Conservation (phyloP, 2,329 filamentous ascomycete species). For the Beauveria brongniartii region DNA sequence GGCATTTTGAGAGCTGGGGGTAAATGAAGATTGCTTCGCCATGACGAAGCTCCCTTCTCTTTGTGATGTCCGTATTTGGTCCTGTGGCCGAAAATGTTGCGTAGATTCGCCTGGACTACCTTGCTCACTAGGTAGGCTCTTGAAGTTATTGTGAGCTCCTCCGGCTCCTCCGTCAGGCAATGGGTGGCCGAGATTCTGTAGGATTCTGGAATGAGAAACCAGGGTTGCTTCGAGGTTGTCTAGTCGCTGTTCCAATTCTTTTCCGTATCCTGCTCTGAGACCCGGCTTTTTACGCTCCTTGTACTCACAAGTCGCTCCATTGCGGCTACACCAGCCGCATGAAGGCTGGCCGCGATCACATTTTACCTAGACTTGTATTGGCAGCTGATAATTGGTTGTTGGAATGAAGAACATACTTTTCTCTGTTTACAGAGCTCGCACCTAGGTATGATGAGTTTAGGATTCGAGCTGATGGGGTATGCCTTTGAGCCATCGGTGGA, state of each 20-base stretch:
- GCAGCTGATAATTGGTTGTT: conserved; percentile 11
- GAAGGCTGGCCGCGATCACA: conserved; percentile 69
- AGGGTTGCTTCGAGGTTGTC: conserved; percentile 62
- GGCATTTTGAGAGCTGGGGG: conserved; percentile 36
- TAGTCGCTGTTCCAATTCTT: conserved; percentile 64
- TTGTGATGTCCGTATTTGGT: conserved; percentile 44
- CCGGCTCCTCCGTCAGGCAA: conserved; percentile 21
- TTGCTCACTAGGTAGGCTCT: conserved; percentile 46
- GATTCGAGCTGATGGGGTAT: conserved; percentile 16
- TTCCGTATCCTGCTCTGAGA: conserved; percentile 58
- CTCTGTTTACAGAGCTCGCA: conserved; percentile 74
- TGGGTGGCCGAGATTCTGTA: conserved; percentile 46
- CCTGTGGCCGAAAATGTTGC: conserved; percentile 39
- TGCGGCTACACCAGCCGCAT: conserved; percentile 60
- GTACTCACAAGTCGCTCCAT: conserved; percentile 56
- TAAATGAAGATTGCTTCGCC: conserved; percentile 48
- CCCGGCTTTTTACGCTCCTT: conserved; percentile 62
- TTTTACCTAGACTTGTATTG: conserved; percentile 46
- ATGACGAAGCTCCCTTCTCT: conserved; percentile 52
- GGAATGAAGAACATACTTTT: conserved; percentile 47
- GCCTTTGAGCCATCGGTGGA: not conserved
- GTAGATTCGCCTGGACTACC: conserved; percentile 44
- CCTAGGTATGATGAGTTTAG: conserved; percentile 37
- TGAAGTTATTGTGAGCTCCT: conserved; percentile 28
- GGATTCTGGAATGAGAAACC: conserved; percentile 56